Percentiles rank a stretch among this genome's conserved stretches.
These are phyloP conservation scores for Cymbidium sinense DNA, from an alignment of 106 monocot species.

Conservation along the genomic window DNA sequence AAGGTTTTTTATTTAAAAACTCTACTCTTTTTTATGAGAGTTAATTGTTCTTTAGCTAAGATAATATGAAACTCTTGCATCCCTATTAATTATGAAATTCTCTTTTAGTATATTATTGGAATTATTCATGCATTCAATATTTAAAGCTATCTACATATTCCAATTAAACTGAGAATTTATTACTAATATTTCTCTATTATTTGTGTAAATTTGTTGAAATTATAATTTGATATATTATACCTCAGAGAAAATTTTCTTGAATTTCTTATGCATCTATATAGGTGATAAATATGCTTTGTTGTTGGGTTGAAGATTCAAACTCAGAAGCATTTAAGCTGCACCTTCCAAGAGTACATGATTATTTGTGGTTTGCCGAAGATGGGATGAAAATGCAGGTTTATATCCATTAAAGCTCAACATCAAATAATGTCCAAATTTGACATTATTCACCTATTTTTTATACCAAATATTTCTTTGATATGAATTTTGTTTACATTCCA, in stretches of 20 bases:
- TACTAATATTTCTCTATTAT: neutral
- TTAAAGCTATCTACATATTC: neutral
- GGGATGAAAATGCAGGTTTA: slow-evolving; percentile 96
- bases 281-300: slow-evolving; percentile 88
- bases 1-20: too few relatives aligned
- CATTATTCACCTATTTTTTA: neutral
- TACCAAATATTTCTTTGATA: neutral
- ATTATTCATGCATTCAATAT: neutral
- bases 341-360: slow-evolving; percentile 71
- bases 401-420: neutral
- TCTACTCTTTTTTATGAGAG: too few relatives aligned
- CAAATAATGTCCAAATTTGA: neutral
- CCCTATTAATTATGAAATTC: neutral
- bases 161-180: neutral
- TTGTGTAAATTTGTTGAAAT: neutral
- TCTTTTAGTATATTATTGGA: neutral
- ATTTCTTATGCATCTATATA: slow-evolving; percentile 1
- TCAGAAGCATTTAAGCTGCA: slow-evolving; percentile 94
- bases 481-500: neutral
- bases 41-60: too few relatives aligned
- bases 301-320: slow-evolving; percentile 91
- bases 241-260: neutral
- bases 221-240: neutral
- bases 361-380: slow-evolving; percentile 96
- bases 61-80: too few relatives aligned